Conservation (phyloP, 2,329 filamentous ascomycete genomes). For the Ophiostoma piceae region DNA sequence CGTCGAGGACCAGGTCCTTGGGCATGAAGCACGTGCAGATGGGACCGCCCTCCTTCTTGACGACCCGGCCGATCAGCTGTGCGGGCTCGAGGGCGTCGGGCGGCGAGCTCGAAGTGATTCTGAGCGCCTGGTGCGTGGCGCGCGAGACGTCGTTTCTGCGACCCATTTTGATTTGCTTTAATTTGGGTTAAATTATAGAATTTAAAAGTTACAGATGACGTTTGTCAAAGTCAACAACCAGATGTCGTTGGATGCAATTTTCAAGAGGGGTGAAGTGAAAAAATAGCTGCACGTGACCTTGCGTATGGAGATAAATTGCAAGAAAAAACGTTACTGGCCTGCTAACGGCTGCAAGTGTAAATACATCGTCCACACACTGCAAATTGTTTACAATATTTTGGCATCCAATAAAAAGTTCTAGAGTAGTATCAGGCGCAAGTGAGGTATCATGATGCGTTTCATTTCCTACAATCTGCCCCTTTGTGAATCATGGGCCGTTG, state of each 20-base stretch:
- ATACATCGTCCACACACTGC: background rate
- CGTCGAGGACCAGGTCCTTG: slow-evolving; percentile 7
- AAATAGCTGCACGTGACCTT: slow-evolving; percentile 7
- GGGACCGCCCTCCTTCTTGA: slow-evolving; percentile 44
- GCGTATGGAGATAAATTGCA: background rate
- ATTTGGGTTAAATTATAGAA: background rate
- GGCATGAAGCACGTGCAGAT: slow-evolving; percentile 15
- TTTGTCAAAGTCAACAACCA: background rate
- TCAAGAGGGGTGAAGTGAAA: slow-evolving; percentile 8
- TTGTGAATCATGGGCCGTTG: background rate
- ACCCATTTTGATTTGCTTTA: slow-evolving; percentile 47
- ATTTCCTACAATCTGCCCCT: background rate
- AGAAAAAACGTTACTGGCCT: background rate
- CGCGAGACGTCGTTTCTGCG: slow-evolving; percentile 55
- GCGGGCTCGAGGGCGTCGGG: slow-evolving; percentile 53
- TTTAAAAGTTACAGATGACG: background rate
- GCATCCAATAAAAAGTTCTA: too few relatives aligned
- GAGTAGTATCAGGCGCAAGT: background rate
- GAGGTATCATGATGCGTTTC: background rate
- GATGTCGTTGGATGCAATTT: background rate
- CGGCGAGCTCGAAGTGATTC: slow-evolving; percentile 60
- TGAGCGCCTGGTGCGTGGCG: slow-evolving; percentile 70
- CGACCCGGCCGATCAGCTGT: slow-evolving; percentile 68
- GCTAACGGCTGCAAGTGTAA: background rate
- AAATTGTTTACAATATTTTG: too few relatives aligned